A percentile compares a stretch with the other conserved stretches of the same genome.
These are phyloP conservation scores for Gastrolobium bilobum DNA, from an alignment of 306 rosid genomes.

Conservation along the genomic window DNA sequence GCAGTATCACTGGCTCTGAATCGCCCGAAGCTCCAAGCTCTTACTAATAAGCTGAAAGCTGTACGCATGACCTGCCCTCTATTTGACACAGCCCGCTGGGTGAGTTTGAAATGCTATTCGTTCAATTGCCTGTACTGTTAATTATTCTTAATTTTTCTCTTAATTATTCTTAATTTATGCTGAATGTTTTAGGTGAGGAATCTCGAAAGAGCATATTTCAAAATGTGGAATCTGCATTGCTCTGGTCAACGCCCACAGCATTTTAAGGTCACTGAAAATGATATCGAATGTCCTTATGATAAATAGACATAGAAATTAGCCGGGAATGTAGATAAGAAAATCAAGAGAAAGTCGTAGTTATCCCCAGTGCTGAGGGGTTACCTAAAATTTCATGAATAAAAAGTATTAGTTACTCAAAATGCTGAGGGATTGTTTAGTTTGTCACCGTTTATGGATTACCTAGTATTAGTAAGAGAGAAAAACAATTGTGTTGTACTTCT, in stretches of 20 bases:
- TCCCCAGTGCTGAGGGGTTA: slow-evolving; percentile 29
- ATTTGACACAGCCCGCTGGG: slow-evolving; percentile 96
- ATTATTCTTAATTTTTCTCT: slow-evolving; percentile 1
- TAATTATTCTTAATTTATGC: neutral
- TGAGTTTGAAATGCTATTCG: slow-evolving; percentile 44
- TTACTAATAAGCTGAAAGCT: slow-evolving; percentile 81
- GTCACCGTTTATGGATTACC: slow-evolving; percentile 15
- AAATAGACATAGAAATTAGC: slow-evolving; percentile 58
- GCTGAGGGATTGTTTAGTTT: slow-evolving; percentile 1
- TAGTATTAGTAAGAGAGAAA: slow-evolving; percentile 14
- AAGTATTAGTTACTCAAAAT: slow-evolving; percentile 32
- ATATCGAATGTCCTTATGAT: slow-evolving; percentile 62
- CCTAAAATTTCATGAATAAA: neutral
- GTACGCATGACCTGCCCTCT: slow-evolving; percentile 90
- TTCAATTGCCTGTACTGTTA: neutral
- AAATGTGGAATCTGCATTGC: slow-evolving; percentile 70
- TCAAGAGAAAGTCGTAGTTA: slow-evolving; percentile 47
- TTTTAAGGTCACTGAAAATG: slow-evolving; percentile 66
- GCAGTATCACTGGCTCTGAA: slow-evolving; percentile 88
- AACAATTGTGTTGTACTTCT: neutral
- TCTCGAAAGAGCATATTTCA: slow-evolving; percentile 65
- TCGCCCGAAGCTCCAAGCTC: slow-evolving; percentile 81
- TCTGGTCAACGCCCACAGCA: slow-evolving; percentile 67
- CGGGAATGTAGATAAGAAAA: slow-evolving; percentile 67
- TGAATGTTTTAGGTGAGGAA: slow-evolving; percentile 61